Percentiles rank a stretch among this genome's conserved stretches.
These are phyloP conservation scores for Butyriboletus loyo DNA, from an alignment of 768 basidiomycete species.

Conservation along the genomic window DNA sequence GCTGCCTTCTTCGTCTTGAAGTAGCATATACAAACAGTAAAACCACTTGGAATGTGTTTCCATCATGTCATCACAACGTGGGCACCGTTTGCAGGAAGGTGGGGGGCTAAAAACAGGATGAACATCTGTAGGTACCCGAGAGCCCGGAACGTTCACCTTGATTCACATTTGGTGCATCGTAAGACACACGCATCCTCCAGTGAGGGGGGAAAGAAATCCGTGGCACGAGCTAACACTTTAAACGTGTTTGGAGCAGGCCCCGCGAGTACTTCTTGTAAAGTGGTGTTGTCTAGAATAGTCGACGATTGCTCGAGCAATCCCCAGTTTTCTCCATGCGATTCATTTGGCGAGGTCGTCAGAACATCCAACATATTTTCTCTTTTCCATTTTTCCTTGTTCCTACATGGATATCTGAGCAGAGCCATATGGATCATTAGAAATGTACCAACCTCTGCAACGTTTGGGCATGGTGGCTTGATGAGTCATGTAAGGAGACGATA, in stretches of 20 bases:
- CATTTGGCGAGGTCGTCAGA: neutral
- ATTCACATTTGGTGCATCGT: slow-evolving; percentile 51
- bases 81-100: slow-evolving; percentile 41
- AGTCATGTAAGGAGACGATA: slow-evolving; percentile 18
- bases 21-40: slow-evolving; percentile 47
- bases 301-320: neutral
- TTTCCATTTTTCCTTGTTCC: slow-evolving; percentile 34
- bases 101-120: slow-evolving; percentile 40
- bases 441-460: slow-evolving; percentile 21
- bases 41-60: slow-evolving; percentile 46
- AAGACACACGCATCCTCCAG: slow-evolving; percentile 47
- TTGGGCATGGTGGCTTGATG: slow-evolving; percentile 13
- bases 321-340: slow-evolving; percentile 2
- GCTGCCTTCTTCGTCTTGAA: slow-evolving; percentile 48
- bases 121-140: neutral
- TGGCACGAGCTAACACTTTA: slow-evolving; percentile 45
- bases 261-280: slow-evolving; percentile 38
- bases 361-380: slow-evolving; percentile 18
- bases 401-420: slow-evolving; percentile 13
- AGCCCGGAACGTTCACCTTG: slow-evolving; percentile 37
- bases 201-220: slow-evolving; percentile 55
- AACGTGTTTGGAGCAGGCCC: slow-evolving; percentile 36
- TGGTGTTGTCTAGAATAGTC: slow-evolving; percentile 8
- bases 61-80: slow-evolving; percentile 51
- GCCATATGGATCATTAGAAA: neutral